Percentiles rank a stretch among this genome's conserved stretches.
Conservation (phyloP, 176 grass and related monocot species). For the Oryza coarctata region DNA sequence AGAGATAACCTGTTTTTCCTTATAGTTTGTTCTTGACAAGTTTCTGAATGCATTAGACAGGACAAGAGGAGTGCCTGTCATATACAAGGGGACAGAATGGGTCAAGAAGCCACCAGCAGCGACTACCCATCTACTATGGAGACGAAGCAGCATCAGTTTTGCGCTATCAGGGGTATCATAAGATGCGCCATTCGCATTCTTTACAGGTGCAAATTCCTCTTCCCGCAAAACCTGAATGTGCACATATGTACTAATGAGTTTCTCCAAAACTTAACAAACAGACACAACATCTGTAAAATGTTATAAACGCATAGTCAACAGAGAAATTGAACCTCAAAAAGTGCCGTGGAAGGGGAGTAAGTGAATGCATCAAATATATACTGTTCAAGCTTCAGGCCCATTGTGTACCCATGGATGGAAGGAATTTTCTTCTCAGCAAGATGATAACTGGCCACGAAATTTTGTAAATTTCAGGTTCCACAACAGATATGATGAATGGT, state of each 20-base stretch:
- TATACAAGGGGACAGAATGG: slow-evolving; percentile 90
- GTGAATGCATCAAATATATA: slow-evolving; percentile 88
- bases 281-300: background rate
- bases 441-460: slow-evolving; percentile 64
- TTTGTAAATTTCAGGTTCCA: slow-evolving; percentile 2
- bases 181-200: slow-evolving; percentile 81
- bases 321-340: slow-evolving; percentile 73
- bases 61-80: slow-evolving; percentile 65
- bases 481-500: background rate
- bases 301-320: background rate
- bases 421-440: slow-evolving; percentile 95
- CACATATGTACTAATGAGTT: background rate
- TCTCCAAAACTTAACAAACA: slow-evolving; percentile 3
- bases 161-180: slow-evolving; percentile 90
- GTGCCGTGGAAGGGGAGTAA: slow-evolving; percentile 78
- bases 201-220: slow-evolving; percentile 98
- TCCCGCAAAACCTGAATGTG: slow-evolving; percentile 65
- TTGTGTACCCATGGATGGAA: slow-evolving; percentile 79
- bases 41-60: background rate
- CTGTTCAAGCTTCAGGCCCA: slow-evolving; percentile 89
- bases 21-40: background rate
- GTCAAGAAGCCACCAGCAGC: slow-evolving; percentile 94
- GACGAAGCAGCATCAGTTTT: slow-evolving; percentile 87
- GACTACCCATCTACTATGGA: slow-evolving; percentile 99
- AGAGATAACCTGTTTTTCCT: background rate